Conservation (phyloP, 495 filamentous ascomycete species). For the Penicillium silybi region DNA sequence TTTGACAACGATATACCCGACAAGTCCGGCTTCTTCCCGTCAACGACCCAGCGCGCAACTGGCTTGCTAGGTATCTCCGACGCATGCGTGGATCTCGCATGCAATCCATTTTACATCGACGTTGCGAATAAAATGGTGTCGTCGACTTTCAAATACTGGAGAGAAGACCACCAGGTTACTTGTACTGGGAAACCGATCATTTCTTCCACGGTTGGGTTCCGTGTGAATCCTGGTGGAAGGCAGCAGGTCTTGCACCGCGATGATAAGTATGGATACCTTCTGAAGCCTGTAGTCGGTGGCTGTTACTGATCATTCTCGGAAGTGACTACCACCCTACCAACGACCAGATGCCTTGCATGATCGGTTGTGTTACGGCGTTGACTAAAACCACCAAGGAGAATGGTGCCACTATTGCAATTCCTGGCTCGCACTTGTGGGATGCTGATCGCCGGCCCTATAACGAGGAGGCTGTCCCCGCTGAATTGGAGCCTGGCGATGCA, state of each 20-base stretch:
- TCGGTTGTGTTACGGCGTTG: slow-evolving; percentile 18
- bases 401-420: slow-evolving; percentile 45
- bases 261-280: slow-evolving; percentile 15
- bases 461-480: slow-evolving; percentile 24
- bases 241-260: slow-evolving; percentile 36
- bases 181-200: slow-evolving; percentile 24
- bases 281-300: background rate
- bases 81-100: slow-evolving; percentile 26
- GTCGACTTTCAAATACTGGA: slow-evolving; percentile 18
- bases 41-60: slow-evolving; percentile 27
- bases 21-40: slow-evolving; percentile 25
- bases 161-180: slow-evolving; percentile 22
- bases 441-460: slow-evolving; percentile 17
- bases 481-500: slow-evolving; percentile 28
- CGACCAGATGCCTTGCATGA: slow-evolving; percentile 14
- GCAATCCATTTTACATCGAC: slow-evolving; percentile 20
- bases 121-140: slow-evolving; percentile 25
- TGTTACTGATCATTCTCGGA: background rate
- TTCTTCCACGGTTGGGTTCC: slow-evolving; percentile 28
- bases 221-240: slow-evolving; percentile 25
- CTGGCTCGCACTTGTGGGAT: slow-evolving; percentile 39
- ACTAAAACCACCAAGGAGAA: slow-evolving; percentile 36
- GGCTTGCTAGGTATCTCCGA: slow-evolving; percentile 28
- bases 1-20: slow-evolving; percentile 24
- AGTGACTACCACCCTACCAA: slow-evolving; percentile 17